Percentiles rank a stretch among this genome's conserved stretches.
These are phyloP conservation scores for Plasmodium yoelii DNA, from an alignment of 169 alveolate genomes.

Conservation along the genomic window DNA sequence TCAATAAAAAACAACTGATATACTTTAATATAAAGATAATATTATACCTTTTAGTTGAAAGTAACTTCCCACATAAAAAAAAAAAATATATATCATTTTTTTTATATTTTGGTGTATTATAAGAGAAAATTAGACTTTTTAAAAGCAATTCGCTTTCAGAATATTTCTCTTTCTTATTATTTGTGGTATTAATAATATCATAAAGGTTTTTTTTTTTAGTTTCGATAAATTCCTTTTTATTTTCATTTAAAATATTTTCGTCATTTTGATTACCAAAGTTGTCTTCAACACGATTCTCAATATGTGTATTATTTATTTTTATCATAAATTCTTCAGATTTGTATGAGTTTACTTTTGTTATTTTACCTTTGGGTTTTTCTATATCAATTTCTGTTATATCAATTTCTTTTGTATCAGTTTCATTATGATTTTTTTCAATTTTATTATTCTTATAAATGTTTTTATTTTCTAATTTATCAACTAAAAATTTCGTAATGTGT, in stretches of 20 bases:
- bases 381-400: not conserved
- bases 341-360: too few relatives aligned
- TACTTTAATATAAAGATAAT: constrained; percentile 30
- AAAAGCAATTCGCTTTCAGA: constrained; percentile 27
- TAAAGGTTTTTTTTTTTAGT: not conserved
- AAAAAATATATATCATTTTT: constrained; percentile 34
- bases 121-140: constrained; percentile 21
- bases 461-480: constrained; percentile 1
- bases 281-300: not conserved
- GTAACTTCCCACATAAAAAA: constrained; percentile 56
- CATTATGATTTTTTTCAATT: not conserved
- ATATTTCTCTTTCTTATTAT: not conserved
- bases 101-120: constrained; percentile 50
- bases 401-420: not conserved
- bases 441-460: not conserved
- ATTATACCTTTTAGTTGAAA: not conserved
- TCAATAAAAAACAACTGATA: constrained; percentile 13
- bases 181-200: not conserved
- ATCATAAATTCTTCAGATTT: too few relatives aligned
- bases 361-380: too few relatives aligned
- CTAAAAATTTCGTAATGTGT: constrained; percentile 11
- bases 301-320: not conserved
- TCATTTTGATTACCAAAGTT: not conserved
- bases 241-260: not conserved
- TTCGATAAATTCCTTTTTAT: not conserved